Evolutionary conservation across 331 rosid genomes (phyloP).

Genomic region (Dryas integrifolia): DNA sequence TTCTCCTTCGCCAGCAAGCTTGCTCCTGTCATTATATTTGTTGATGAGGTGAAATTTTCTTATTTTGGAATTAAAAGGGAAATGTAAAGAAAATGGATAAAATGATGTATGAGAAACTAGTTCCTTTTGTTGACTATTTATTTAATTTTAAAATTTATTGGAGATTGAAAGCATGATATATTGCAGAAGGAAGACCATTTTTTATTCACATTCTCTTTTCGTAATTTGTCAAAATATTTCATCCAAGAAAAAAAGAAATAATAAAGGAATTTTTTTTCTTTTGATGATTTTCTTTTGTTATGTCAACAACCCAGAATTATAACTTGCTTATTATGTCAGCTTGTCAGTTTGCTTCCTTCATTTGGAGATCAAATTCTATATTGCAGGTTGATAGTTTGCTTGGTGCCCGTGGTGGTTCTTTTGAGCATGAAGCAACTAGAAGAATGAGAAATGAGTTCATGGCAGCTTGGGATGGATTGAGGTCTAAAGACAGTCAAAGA

Average conservation of each 20-base stretch:
- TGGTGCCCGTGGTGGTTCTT: slow-evolving; percentile 98
- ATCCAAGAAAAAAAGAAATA: neutral
- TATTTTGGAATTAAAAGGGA: neutral
- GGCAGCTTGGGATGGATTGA: slow-evolving; percentile 99
- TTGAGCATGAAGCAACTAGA: slow-evolving; percentile 97
- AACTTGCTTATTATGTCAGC: neutral
- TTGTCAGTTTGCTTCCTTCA: neutral
- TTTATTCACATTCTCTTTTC: too few species aligned
- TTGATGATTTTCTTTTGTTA: too few species aligned
- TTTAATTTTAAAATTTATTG: neutral
- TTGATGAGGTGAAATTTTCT: slow-evolving; percentile 70
- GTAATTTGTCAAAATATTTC: neutral
- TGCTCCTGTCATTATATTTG: slow-evolving; percentile 95
- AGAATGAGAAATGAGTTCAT: slow-evolving; percentile 99
- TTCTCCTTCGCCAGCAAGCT: slow-evolving; percentile 98
- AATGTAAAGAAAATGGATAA: neutral
- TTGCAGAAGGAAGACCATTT: neutral
- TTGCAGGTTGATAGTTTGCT: slow-evolving; percentile 93
- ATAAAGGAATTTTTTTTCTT: too few species aligned
- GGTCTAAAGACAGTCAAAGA: slow-evolving; percentile 93
- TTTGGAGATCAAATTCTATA: slow-evolving; percentile 13
- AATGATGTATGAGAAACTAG: slow-evolving; percentile 2
- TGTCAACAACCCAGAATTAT: neutral
- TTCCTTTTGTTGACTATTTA: neutral
- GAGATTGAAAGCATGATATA: neutral